phyloP scores from a whole-genome alignment of 129 eudicot genomes.

The Lactuca sativa region DNA sequence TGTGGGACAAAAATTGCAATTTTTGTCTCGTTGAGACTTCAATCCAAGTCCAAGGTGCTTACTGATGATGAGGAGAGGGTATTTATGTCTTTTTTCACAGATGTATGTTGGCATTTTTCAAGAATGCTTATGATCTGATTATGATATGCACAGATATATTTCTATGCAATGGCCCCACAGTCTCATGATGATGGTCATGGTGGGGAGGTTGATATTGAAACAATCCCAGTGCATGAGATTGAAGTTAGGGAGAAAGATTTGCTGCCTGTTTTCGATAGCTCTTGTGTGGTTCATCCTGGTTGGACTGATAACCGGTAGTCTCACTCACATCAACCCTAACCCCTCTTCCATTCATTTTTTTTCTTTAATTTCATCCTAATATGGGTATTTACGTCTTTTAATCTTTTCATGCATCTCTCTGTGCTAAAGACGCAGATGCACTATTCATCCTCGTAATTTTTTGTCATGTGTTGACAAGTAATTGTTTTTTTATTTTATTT shows the following conservation, averaged over 20 bases:
- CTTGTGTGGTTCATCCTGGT: slow-evolving; percentile 47
- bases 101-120: slow-evolving; percentile 12
- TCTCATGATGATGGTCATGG: slow-evolving; percentile 22
- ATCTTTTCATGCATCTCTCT: background rate
- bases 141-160: slow-evolving; percentile 53
- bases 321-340: slow-evolving; percentile 2
- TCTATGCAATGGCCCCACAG: slow-evolving; percentile 54
- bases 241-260: slow-evolving; percentile 74
- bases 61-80: too few relatives aligned
- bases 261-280: slow-evolving; percentile 77
- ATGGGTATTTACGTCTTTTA: background rate
- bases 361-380: background rate
- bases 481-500: slow-evolving; percentile 9
- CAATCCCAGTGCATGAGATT: slow-evolving; percentile 55
- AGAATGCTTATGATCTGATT: slow-evolving; percentile 9
- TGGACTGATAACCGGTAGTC: slow-evolving; percentile 57
- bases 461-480: too few relatives aligned
- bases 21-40: too few relatives aligned
- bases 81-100: background rate
- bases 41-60: too few relatives aligned
- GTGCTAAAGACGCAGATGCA: too few relatives aligned
- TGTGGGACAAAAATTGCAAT: too few relatives aligned
- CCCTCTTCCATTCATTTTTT: background rate
- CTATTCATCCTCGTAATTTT: too few relatives aligned
- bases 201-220: slow-evolving; percentile 84